phyloP scores from a whole-genome alignment of 345 rosid genomes.

The Corymbia maculata region DNA sequence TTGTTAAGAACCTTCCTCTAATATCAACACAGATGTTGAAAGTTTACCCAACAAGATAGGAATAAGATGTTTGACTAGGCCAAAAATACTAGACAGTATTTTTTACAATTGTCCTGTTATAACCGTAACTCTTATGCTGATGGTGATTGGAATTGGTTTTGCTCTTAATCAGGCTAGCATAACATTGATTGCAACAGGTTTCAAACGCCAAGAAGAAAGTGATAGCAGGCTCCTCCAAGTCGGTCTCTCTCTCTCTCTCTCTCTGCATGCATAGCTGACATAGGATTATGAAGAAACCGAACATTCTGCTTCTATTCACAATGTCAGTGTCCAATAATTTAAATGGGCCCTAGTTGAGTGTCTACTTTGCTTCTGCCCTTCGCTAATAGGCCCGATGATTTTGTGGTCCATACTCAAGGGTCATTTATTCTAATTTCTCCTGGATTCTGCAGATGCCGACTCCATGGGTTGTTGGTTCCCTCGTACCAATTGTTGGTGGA shows the following conservation, averaged over 20 bases:
- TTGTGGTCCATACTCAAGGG: background rate
- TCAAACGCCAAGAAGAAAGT: constrained; percentile 78
- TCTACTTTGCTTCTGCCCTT: background rate
- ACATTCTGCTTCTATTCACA: background rate
- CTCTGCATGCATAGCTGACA: background rate
- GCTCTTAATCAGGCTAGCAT: constrained; percentile 55
- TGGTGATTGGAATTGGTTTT: background rate
- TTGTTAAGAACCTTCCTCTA: background rate
- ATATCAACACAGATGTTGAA: background rate
- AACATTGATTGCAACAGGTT: constrained; percentile 90
- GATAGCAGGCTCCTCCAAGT: constrained; percentile 72
- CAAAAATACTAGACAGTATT: background rate
- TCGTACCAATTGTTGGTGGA: constrained; percentile 90
- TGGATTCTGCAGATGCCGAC: constrained; percentile 55
- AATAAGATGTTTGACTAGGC: background rate
- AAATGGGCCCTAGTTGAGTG: background rate
- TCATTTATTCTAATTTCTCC: background rate
- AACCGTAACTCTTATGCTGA: background rate
- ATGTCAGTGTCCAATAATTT: background rate
- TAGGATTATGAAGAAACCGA: constrained; percentile 9
- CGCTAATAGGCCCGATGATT: background rate
- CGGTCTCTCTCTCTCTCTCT: background rate
- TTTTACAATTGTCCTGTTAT: background rate
- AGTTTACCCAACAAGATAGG: background rate
- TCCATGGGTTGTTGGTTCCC: constrained; percentile 80